Evolutionary conservation across 495 filamentous ascomycete species (phyloP).

Genomic region (Penicillium robsamsonii): DNA sequence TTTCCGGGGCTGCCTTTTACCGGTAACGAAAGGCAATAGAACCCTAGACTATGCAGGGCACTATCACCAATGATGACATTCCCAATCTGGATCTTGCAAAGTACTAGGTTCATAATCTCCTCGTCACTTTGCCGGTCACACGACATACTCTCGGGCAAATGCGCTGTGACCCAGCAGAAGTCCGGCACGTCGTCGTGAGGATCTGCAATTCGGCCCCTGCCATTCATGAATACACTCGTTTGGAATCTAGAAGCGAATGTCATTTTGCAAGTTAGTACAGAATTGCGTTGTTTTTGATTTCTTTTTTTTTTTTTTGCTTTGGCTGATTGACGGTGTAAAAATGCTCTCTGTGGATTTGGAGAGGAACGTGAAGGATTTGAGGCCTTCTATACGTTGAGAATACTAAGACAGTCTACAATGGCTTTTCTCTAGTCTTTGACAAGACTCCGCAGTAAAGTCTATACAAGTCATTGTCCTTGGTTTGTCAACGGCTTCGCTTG

Average conservation of each 20-base stretch:
- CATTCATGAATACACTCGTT: neutral
- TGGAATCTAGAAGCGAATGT: neutral
- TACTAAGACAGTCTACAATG: neutral
- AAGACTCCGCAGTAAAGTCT: neutral
- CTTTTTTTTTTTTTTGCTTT: neutral
- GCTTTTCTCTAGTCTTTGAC: neutral
- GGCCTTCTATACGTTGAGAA: neutral
- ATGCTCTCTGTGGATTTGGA: neutral
- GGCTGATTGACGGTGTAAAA: neutral
- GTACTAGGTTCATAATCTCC: neutral
- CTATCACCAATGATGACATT: neutral
- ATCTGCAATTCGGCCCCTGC: conserved; percentile 1
- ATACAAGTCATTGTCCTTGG: neutral
- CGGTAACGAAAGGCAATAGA: neutral
- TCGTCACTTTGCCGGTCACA: neutral
- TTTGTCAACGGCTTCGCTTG: neutral
- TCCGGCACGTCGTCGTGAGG: neutral
- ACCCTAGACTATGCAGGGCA: neutral
- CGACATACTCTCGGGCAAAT: conserved; percentile 1
- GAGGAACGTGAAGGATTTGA: neutral
- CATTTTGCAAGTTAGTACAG: neutral
- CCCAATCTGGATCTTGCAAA: neutral
- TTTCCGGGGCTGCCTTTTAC: neutral
- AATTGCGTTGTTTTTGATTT: neutral
- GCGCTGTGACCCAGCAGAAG: neutral